These are phyloP conservation scores for Colletotrichum sp. DNA, from an alignment of 2,329 filamentous ascomycete species.

Conservation along the genomic window DNA sequence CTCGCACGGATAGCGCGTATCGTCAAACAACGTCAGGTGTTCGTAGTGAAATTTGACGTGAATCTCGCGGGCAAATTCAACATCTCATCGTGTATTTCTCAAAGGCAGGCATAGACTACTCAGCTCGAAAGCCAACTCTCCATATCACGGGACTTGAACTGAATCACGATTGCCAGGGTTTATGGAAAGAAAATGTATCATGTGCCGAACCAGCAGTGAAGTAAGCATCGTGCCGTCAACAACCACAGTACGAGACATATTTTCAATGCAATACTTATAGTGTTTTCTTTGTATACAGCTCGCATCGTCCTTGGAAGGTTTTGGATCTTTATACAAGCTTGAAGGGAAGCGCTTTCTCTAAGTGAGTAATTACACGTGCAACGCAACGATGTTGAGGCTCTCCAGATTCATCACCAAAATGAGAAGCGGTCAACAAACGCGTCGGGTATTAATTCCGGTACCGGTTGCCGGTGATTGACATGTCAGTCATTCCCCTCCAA, in stretches of 20 bases:
- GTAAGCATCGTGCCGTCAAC: background rate
- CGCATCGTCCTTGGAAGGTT: background rate
- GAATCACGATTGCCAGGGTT: background rate
- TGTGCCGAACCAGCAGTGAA: background rate
- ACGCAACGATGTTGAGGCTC: background rate
- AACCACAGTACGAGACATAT: accelerated
- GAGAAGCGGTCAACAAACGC: background rate
- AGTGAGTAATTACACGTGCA: background rate
- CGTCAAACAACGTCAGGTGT: background rate
- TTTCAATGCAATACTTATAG: accelerated
- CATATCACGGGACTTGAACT: background rate
- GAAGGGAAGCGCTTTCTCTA: background rate
- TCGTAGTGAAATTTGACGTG: background rate
- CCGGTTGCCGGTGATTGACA: background rate
- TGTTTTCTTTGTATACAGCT: background rate
- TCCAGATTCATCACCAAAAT: background rate
- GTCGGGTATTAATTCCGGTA: background rate
- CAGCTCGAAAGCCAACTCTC: accelerated
- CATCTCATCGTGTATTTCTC: background rate
- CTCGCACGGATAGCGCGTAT: background rate
- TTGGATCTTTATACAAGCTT: accelerated
- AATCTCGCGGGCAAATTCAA: background rate
- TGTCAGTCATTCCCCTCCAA: background rate
- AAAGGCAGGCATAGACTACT: accelerated
- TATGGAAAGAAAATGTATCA: background rate